Evolutionary conservation across 1,284 basidiomycete species (phyloP).

Genomic region (Ganoderma multipileum): DNA sequence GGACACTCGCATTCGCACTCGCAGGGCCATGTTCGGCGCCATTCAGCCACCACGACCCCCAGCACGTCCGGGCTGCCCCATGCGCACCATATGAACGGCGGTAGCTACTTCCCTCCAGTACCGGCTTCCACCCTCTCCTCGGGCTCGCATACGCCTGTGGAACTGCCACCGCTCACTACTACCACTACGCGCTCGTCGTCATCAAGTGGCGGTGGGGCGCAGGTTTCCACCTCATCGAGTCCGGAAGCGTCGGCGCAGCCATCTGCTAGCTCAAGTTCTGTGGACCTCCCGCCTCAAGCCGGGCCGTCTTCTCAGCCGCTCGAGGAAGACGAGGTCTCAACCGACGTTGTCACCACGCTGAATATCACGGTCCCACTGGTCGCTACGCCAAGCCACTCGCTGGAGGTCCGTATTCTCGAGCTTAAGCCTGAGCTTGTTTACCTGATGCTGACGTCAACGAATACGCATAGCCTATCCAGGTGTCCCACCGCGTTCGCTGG

Average conservation of each 20-base stretch:
- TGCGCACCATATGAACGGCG: constrained; percentile 14
- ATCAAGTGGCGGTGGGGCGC: constrained; percentile 28
- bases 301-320: constrained; percentile 12
- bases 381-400: constrained; percentile 67
- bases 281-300: constrained; percentile 19
- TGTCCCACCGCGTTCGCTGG: constrained; percentile 81
- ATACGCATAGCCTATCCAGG: constrained; percentile 60
- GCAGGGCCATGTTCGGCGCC: constrained; percentile 22
- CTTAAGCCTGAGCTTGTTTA: neutral
- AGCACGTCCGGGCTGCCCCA: constrained; percentile 21
- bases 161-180: constrained; percentile 39
- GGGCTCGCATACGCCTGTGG: constrained; percentile 29
- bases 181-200: constrained; percentile 38
- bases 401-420: constrained; percentile 48
- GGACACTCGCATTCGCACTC: neutral
- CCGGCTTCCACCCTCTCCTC: constrained; percentile 27
- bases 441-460: constrained; percentile 7
- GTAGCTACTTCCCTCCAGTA: constrained; percentile 28
- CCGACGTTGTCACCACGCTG: constrained; percentile 57
- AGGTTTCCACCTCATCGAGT: neutral
- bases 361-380: constrained; percentile 55
- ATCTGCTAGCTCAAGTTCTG: constrained; percentile 15
- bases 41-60: constrained; percentile 27
- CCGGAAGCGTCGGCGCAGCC: constrained; percentile 16
- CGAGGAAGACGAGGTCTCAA: constrained; percentile 34